Conservation (phyloP, 345 rosid species). For the Abelmoschus esculentus region DNA sequence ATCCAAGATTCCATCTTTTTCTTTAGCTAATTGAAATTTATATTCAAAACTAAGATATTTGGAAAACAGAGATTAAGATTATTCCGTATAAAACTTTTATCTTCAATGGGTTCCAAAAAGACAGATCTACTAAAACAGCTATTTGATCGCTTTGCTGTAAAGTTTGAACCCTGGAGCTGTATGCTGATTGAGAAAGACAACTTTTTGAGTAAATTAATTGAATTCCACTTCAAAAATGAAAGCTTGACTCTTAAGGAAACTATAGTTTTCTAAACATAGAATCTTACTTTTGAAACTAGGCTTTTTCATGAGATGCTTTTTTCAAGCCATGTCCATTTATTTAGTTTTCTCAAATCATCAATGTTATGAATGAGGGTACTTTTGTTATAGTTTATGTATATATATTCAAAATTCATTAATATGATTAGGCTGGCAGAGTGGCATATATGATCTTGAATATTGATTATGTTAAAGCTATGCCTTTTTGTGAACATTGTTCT, state of each 20-base stretch:
- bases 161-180: background rate
- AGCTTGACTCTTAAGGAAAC: background rate
- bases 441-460: background rate
- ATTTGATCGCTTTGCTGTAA: background rate
- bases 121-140: background rate
- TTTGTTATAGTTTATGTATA: background rate
- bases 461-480: background rate
- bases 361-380: background rate
- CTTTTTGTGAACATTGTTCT: background rate
- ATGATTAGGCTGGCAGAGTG: background rate
- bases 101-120: background rate
- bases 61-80: background rate
- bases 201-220: background rate
- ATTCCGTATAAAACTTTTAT: background rate
- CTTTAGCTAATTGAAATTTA: background rate
- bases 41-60: background rate
- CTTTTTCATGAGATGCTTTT: background rate
- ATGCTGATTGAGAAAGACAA: background rate
- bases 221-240: background rate
- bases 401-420: background rate
- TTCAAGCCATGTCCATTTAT: background rate
- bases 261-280: background rate
- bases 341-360: background rate
- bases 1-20: background rate
- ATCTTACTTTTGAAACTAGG: conserved; percentile 1